Base-by-base conservation (phyloP, 2,329 filamentous ascomycete genomes). In the Orbilia ellipsospora region DNA sequence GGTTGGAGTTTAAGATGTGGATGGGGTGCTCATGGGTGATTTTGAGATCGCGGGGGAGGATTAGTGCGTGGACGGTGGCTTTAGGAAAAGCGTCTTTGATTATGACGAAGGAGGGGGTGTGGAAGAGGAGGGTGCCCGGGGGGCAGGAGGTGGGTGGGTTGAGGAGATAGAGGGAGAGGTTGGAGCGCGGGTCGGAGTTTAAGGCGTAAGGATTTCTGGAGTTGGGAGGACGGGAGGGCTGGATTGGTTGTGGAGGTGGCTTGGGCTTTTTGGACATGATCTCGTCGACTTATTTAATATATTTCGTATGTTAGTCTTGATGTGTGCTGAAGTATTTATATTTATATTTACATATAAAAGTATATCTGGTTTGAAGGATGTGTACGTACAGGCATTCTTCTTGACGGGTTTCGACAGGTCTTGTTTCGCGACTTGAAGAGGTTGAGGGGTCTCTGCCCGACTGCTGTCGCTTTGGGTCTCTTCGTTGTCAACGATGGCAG, bases 11-110 rank as follows among this genome's bases (percentile, higher is more conserved):
- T 78, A 97, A 89, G 3, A 92, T 92, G 18, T 91, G 87, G 80
- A 94, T 90, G 0, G 94, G 94, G 79, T 96, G 91, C 10, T 88
- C 83, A 4, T 85, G 83, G 78, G 86, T 88, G 80, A 89, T 88
- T 1, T 81, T 80, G 0, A 85, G 80, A 48, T 90, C 88, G 59
- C 94, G 90, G 5, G 94, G 92, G 4, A 98, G 88, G n/a, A 98
- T 88, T 1, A 99, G 90, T 0, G 92, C 86, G 83, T 99, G 95
- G 2, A 97, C 85, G 2, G 88, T 89, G 2, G 92, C 88, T 82
- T 98, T 99, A 7, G 95, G 94, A 81, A 89, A 99, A 76, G 89
- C 85, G 83, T 99, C 95, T 79, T 90, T 87, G 81, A 98, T 92
- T 18, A 89, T 87, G 60, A 94, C 91, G 78, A 90, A 92, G 74